A percentile compares a stretch with the other conserved stretches of the same genome.
Conservation (phyloP, 305 asterid species). For the Fraxinus angustifolia region DNA sequence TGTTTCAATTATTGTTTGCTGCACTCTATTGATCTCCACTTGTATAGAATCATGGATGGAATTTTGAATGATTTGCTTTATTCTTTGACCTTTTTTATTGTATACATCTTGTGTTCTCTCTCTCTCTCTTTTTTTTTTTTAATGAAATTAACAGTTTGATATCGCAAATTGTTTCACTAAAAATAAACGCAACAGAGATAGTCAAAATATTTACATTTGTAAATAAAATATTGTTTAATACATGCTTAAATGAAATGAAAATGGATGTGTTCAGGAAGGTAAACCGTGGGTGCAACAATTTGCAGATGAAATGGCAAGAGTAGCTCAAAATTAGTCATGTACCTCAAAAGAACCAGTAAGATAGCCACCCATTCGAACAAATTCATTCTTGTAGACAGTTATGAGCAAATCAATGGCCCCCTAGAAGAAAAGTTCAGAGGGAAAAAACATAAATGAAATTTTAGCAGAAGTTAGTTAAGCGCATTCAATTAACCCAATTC, state of each 20-base stretch:
- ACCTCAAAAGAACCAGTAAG: slow-evolving; percentile 51
- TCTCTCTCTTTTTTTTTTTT: neutral
- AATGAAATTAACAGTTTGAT: neutral
- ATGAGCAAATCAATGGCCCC: slow-evolving; percentile 59
- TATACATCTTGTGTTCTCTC: neutral
- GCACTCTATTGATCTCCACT: neutral
- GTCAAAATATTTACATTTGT: neutral
- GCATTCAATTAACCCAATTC: neutral
- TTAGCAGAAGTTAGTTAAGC: neutral
- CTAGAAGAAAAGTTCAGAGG: slow-evolving; percentile 31
- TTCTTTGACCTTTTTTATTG: neutral
- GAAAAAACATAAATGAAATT: slow-evolving; percentile 8
- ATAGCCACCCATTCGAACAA: slow-evolving; percentile 56
- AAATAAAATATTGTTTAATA: neutral
- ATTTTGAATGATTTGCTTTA: neutral
- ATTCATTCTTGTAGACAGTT: slow-evolving; percentile 47
- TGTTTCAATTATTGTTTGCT: neutral
- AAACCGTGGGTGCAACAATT: neutral
- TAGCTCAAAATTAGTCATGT: slow-evolving; percentile 9
- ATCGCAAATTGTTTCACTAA: neutral
- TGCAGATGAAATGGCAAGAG: neutral
- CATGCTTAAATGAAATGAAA: slow-evolving; percentile 13
- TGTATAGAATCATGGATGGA: neutral
- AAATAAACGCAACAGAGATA: neutral
- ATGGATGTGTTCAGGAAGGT: neutral